These are phyloP conservation scores for Beauveria sp. DNA, from an alignment of 2,329 filamentous ascomycete species.

Conservation along the genomic window DNA sequence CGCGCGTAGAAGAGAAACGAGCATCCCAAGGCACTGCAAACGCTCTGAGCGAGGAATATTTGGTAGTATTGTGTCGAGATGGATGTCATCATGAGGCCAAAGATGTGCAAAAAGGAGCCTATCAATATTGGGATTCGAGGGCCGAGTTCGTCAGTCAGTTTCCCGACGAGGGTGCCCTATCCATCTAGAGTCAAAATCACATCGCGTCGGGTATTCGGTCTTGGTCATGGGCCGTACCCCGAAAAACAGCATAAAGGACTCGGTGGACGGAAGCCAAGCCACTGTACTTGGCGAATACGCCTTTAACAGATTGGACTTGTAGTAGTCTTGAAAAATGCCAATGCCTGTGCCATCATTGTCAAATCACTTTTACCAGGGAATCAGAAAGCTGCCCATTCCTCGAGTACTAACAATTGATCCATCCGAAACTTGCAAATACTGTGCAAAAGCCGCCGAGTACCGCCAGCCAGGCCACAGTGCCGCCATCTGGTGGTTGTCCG, in stretches of 20 bases:
- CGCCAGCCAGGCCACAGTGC: background rate
- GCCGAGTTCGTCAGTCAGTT: slow-evolving; percentile 30
- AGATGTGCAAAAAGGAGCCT: slow-evolving; percentile 4
- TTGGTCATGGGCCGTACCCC: background rate
- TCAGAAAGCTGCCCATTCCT: background rate
- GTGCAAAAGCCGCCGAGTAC: background rate
- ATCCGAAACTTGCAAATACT: background rate
- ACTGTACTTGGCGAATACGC: background rate
- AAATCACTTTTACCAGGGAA: background rate
- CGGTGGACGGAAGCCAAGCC: background rate
- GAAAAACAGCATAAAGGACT: slow-evolving; percentile 4
- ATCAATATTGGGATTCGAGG: slow-evolving; percentile 14
- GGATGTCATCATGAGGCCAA: slow-evolving; percentile 7
- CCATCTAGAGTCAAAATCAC: background rate
- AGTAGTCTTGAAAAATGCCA: background rate
- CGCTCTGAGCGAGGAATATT: slow-evolving; percentile 7
- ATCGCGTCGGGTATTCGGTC: too few species aligned
- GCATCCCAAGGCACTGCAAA: slow-evolving; percentile 8
- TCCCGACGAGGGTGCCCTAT: slow-evolving; percentile 29
- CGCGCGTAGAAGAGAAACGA: slow-evolving; percentile 1
- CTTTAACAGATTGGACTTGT: background rate
- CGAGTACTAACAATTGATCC: background rate
- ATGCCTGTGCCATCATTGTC: background rate
- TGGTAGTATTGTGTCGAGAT: slow-evolving; percentile 10
- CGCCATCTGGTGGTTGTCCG: background rate